A percentile compares a stretch with the other conserved stretches of the same genome.
phyloP scores from a whole-genome alignment of 1,284 basidiomycete species.

The Psilocybe mexicana region DNA sequence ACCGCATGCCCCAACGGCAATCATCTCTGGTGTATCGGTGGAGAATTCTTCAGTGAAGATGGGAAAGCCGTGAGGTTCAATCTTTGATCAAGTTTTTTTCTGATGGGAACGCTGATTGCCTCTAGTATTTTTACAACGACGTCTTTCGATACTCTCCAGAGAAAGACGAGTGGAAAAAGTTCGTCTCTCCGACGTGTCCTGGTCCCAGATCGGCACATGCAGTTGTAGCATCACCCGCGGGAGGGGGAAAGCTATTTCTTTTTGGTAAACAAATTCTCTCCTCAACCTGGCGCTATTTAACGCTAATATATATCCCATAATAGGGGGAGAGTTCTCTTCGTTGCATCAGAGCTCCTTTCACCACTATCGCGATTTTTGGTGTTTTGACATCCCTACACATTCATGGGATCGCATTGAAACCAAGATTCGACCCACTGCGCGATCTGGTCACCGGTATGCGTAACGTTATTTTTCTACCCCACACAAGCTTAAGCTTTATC shows the following conservation, averaged over 20 bases:
- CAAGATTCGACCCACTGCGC: constrained; percentile 77
- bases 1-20: constrained; percentile 78
- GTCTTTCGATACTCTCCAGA: constrained; percentile 82
- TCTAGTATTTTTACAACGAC: constrained; percentile 77
- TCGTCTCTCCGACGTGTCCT: constrained; percentile 80
- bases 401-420: constrained; percentile 90
- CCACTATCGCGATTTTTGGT: constrained; percentile 89
- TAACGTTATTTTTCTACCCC: not conserved
- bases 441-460: constrained; percentile 79
- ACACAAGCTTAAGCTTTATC: not conserved
- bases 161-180: constrained; percentile 88
- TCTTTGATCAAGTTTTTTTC: not conserved
- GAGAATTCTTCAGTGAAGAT: constrained; percentile 85
- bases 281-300: not conserved
- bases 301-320: not conserved
- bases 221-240: constrained; percentile 68
- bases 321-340: constrained; percentile 85
- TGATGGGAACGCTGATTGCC: not conserved
- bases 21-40: constrained; percentile 80
- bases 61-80: constrained; percentile 61
- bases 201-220: constrained; percentile 86
- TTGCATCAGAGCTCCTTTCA: constrained; percentile 87
- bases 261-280: constrained; percentile 62
- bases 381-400: constrained; percentile 74
- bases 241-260: constrained; percentile 83